A percentile compares a stretch with the other conserved stretches of the same genome.
Evolutionary conservation across 306 rosid species (phyloP).

Genomic region (Cicer pinnatifidum): DNA sequence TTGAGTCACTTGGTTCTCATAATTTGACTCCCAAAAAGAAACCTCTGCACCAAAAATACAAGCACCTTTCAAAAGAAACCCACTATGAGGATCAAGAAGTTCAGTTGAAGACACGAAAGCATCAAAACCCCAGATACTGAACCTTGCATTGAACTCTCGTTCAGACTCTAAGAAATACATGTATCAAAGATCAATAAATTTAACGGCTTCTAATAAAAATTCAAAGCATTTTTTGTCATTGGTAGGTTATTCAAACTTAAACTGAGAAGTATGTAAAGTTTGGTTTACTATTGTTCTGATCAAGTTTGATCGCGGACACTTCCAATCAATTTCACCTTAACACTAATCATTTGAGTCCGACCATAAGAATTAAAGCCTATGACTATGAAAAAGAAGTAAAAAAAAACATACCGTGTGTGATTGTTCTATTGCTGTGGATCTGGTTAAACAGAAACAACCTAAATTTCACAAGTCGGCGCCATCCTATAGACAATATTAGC

Average conservation of each 20-base stretch:
- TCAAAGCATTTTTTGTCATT: no score
- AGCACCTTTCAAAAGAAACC: not conserved
- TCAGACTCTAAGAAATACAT: not conserved
- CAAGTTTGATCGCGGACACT: no score
- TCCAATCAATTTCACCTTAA: no score
- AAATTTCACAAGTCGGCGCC: slow-evolving; percentile 2
- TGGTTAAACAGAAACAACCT: not conserved
- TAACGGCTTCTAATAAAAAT: no score
- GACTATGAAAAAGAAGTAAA: not conserved
- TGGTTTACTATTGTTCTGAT: no score
- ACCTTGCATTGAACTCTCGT: not conserved
- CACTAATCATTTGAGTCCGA: no score
- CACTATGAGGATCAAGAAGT: not conserved
- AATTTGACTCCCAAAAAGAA: not conserved
- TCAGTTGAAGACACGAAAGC: not conserved
- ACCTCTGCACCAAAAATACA: slow-evolving; percentile 3
- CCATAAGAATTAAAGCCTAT: not conserved
- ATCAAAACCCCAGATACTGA: not conserved
- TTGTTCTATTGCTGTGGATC: not conserved
- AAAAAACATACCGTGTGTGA: not conserved
- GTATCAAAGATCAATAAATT: not conserved
- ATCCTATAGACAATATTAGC: slow-evolving; percentile 2
- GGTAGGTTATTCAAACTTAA: no score
- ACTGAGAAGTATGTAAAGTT: no score
- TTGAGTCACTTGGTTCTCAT: not conserved